Conservation (phyloP, 2,329 filamentous ascomycete species). For the Alternaria consortialis region DNA sequence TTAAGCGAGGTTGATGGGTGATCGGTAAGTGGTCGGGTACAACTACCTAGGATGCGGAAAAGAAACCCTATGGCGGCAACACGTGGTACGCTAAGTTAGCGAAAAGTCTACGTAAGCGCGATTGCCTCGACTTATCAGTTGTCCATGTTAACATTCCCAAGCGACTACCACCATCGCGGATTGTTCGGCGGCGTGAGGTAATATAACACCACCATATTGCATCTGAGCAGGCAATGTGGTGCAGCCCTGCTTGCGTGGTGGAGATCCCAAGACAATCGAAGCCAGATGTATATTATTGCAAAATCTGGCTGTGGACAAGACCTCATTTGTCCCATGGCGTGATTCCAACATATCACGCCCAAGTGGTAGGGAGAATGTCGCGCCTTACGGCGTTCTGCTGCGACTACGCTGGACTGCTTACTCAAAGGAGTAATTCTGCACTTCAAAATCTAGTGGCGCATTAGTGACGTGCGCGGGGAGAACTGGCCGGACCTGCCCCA, state of each 20-base stretch:
- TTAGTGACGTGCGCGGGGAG: constrained; percentile 7
- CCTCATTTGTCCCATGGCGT: not conserved
- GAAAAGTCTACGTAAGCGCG: constrained; percentile 18
- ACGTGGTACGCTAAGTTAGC: constrained; percentile 9
- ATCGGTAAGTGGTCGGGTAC: constrained; percentile 13
- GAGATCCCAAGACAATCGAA: not conserved
- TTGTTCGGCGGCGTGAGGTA: constrained; percentile 1
- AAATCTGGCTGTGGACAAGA: not conserved
- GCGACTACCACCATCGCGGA: constrained; percentile 6
- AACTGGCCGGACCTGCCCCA: not conserved
- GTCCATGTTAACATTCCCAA: constrained; percentile 4
- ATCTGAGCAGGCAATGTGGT: not conserved
- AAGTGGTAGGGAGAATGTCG: not conserved
- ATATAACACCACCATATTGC: not conserved
- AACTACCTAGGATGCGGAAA: constrained; percentile 2
- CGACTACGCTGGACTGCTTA: constrained; percentile 10
- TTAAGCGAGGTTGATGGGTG: not conserved
- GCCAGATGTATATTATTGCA: not conserved
- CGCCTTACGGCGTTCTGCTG: constrained; percentile 3
- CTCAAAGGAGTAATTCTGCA: constrained; percentile 12
- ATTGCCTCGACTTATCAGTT: constrained; percentile 23
- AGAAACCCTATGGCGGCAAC: not conserved
- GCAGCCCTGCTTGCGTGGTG: not conserved
- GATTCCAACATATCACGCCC: not conserved
- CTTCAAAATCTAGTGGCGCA: not conserved